Evolutionary conservation across 1,139 yeast species (phyloP).

Genomic region (Yamadazyma siamensis): DNA sequence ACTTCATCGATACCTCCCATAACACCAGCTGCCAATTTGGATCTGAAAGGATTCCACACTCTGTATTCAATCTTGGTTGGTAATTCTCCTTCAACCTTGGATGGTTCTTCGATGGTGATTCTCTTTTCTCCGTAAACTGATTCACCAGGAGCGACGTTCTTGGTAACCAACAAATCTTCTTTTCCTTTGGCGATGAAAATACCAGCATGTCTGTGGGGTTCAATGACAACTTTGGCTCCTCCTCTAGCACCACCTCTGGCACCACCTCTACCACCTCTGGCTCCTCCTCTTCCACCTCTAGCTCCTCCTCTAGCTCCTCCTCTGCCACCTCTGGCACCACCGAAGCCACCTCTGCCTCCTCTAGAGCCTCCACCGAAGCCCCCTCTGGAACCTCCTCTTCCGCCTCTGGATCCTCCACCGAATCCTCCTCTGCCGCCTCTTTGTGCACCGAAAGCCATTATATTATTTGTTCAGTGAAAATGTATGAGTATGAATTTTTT

Average conservation of each 20-base stretch:
- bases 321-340: slow-evolving; percentile 25
- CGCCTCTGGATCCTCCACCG: slow-evolving; percentile 26
- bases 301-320: slow-evolving; percentile 40
- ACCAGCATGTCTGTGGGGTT: slow-evolving; percentile 98
- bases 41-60: slow-evolving; percentile 99
- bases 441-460: slow-evolving; percentile 32
- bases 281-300: slow-evolving; percentile 46
- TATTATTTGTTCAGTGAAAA: slow-evolving; percentile 7
- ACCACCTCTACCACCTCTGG: slow-evolving; percentile 70
- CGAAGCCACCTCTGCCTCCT: slow-evolving; percentile 41
- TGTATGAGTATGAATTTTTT: slow-evolving; percentile 5
- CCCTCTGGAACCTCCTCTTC: slow-evolving; percentile 52
- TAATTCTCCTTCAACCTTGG: slow-evolving; percentile 80
- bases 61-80: slow-evolving; percentile 97
- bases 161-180: slow-evolving; percentile 96
- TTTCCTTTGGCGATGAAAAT: slow-evolving; percentile 99
- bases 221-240: slow-evolving; percentile 95
- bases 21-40: slow-evolving; percentile 99
- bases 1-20: slow-evolving; percentile 99
- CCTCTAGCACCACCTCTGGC: slow-evolving; percentile 75
- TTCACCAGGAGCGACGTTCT: slow-evolving; percentile 97
- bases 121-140: slow-evolving; percentile 98
- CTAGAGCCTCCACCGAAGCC: slow-evolving; percentile 40
- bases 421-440: slow-evolving; percentile 51
- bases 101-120: slow-evolving; percentile 87